These are phyloP conservation scores for Geum urbanum DNA, from an alignment of 306 rosid species.

Conservation along the genomic window DNA sequence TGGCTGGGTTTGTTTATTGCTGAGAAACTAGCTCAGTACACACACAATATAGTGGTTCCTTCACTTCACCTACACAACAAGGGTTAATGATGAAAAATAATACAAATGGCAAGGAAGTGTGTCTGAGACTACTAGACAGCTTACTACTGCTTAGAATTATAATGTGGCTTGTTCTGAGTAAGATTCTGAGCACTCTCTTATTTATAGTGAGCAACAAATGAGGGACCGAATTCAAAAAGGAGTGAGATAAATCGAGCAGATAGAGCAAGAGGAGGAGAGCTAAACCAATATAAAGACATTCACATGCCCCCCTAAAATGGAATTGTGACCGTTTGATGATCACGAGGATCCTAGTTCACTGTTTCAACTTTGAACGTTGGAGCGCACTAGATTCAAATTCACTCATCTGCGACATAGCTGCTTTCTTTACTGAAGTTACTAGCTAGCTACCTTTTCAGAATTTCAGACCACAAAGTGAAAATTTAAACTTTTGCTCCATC, in stretches of 20 bases:
- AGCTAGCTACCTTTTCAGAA: not conserved
- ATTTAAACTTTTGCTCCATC: not conserved
- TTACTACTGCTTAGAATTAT: not conserved
- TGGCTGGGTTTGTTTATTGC: no score
- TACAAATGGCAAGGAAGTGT: conserved; percentile 22
- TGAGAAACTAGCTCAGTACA: no score
- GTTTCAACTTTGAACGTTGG: conserved; percentile 69
- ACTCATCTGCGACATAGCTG: conserved; percentile 10
- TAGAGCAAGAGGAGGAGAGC: not conserved
- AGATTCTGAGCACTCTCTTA: conserved; percentile 29
- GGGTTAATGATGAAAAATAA: conserved; percentile 58
- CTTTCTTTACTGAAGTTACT: not conserved
- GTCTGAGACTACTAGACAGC: conserved; percentile 21
- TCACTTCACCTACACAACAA: conserved; percentile 63
- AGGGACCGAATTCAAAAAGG: not conserved
- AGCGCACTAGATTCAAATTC: conserved; percentile 89
- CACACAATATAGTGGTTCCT: not conserved
- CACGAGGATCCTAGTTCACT: conserved; percentile 59
- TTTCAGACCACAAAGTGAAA: not conserved
- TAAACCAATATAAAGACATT: conserved; percentile 39
- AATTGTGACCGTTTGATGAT: conserved; percentile 91
- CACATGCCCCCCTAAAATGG: conserved; percentile 56
- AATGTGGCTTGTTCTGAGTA: conserved; percentile 34
- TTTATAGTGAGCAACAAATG: conserved; percentile 42
- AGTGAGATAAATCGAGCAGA: not conserved